Evolutionary conservation across 192 early-diverging fungal genomes (phyloP), one percentile per base, ranked within the genome.

Genomic region (Endogone sp.): DNA sequence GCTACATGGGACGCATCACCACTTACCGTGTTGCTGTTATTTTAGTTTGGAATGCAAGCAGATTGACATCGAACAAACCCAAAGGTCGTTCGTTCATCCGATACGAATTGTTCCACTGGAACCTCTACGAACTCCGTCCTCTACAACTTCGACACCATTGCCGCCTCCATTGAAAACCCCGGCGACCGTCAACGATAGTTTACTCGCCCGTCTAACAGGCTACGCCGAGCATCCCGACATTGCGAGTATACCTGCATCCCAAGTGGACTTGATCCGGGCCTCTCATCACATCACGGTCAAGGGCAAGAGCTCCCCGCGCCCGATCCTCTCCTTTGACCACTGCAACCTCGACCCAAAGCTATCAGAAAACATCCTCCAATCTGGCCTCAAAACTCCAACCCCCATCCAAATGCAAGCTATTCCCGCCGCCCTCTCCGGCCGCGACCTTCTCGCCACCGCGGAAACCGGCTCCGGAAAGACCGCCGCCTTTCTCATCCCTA

Each of bases 391-490:
- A 2, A 44, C 62, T 22, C 80, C 80, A 49, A 63, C 68, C 3
- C 60, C 69, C 22, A 67, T 79, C 22, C 80, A 81, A 49, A 74
- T 79, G 74, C 80, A 81, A 67, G 63, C 29, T 20, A 25, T 77
- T 49, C 74, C 72, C 23, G 73, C 72, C 32, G 78, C 73, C 20
- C 55, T 86, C 25, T 67, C 63, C 11, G 85, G 85, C 27, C 54
- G 81, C 8, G 85, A 86, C 58, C 74, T 86, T 64, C 70, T 83
- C 21, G 77, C 75, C 16, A 77, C 73, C 28, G 83, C 83, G 11
- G 76, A 76, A 6, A 86, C 85, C 22, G 72, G 78, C 58, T 71
- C 81, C n/a, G 85, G 85, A 22, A 86, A 86, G 57, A 84, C 85
- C 0, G 77, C 72, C 4, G 74, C 70, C 3, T 86, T 74, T 29